A percentile compares a stretch with the other conserved stretches of the same genome.
phyloP scores from a whole-genome alignment of 2,329 filamentous ascomycete genomes.

The Clathrospora elynae region DNA sequence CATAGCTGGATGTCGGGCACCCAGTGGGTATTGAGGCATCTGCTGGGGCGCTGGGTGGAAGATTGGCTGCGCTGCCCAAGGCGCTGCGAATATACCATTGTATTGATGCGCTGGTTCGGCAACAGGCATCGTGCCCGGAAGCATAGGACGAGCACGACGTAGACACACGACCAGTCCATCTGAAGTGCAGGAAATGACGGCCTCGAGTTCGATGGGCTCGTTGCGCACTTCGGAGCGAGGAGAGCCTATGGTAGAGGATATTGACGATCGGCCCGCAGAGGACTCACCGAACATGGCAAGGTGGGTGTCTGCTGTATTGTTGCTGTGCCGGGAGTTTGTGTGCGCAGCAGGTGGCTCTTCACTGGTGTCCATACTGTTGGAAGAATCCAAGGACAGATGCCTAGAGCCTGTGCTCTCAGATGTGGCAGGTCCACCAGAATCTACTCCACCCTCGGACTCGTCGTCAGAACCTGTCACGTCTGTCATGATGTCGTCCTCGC shows the following conservation, averaged over 20 bases:
- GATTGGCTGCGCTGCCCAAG: slow-evolving; percentile 75
- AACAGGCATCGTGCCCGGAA: slow-evolving; percentile 55
- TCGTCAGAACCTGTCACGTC: slow-evolving; percentile 56
- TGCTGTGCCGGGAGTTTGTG: slow-evolving; percentile 56
- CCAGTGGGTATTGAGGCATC: slow-evolving; percentile 42
- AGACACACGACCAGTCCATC: slow-evolving; percentile 85
- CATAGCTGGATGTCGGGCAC: slow-evolving; percentile 47
- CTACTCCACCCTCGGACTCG: slow-evolving; percentile 53
- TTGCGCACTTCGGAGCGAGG: slow-evolving; percentile 31
- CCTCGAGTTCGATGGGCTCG: slow-evolving; percentile 73
- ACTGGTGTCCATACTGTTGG: slow-evolving; percentile 23
- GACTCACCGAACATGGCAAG: slow-evolving; percentile 33
- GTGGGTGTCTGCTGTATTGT: slow-evolving; percentile 47
- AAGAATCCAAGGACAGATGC: slow-evolving; percentile 24
- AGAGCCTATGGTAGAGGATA: slow-evolving; percentile 34
- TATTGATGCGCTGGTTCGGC: slow-evolving; percentile 32
- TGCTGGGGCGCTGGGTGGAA: slow-evolving; percentile 50
- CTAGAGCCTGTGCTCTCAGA: slow-evolving; percentile 24
- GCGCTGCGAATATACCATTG: slow-evolving; percentile 73
- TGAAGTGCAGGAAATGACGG: slow-evolving; percentile 88
- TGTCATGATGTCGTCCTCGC: slow-evolving; percentile 56
- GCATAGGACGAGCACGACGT: slow-evolving; percentile 71
- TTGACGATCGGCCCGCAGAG: slow-evolving; percentile 30
- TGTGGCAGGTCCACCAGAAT: slow-evolving; percentile 44
- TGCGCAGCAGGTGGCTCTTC: slow-evolving; percentile 34